These are phyloP conservation scores for Capsella bursapastoris DNA, from an alignment of 345 rosid genomes.

Conservation along the genomic window DNA sequence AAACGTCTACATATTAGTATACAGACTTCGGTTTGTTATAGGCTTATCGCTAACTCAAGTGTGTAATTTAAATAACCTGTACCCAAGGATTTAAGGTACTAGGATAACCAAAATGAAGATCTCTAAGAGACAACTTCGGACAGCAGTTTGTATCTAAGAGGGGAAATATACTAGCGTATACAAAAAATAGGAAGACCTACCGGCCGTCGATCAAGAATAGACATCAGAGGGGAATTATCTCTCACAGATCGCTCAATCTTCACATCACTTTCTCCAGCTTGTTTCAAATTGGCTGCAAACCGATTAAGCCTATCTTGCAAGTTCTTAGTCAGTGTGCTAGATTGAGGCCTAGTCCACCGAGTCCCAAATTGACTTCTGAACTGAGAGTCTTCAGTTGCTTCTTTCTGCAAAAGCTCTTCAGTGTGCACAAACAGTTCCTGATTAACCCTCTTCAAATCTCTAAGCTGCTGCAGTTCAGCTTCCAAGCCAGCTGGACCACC, in stretches of 20 bases:
- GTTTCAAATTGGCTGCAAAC: constrained; percentile 94
- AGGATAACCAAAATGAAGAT: constrained; percentile 14
- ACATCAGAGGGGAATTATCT: constrained; percentile 81
- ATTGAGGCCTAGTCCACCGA: constrained; percentile 99
- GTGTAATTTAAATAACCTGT: constrained; percentile 10
- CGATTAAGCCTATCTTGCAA: constrained; percentile 92
- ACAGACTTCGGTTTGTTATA: constrained; percentile 7
- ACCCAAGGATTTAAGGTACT: constrained; percentile 5
- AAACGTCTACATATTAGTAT: constrained; percentile 17
- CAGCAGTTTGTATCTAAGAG: constrained; percentile 13
- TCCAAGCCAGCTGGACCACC: constrained; percentile 95
- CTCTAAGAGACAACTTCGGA: constrained; percentile 10
- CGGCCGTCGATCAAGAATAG: constrained; percentile 88
- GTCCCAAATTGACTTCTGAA: constrained; percentile 97
- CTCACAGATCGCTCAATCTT: constrained; percentile 92
- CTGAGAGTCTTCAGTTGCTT: constrained; percentile 91
- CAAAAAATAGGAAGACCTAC: constrained; percentile 51
- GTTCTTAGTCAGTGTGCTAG: constrained; percentile 93
- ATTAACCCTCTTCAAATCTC: constrained; percentile 91
- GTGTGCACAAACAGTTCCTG: constrained; percentile 91
- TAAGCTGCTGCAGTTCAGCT: constrained; percentile 89
- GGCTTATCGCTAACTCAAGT: neutral
- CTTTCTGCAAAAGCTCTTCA: constrained; percentile 96
- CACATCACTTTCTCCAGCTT: constrained; percentile 96
- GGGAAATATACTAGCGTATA: constrained; percentile 2